phyloP scores from a whole-genome alignment of 352 stramenopile species.

The Globisporangium cylindrosporum region DNA sequence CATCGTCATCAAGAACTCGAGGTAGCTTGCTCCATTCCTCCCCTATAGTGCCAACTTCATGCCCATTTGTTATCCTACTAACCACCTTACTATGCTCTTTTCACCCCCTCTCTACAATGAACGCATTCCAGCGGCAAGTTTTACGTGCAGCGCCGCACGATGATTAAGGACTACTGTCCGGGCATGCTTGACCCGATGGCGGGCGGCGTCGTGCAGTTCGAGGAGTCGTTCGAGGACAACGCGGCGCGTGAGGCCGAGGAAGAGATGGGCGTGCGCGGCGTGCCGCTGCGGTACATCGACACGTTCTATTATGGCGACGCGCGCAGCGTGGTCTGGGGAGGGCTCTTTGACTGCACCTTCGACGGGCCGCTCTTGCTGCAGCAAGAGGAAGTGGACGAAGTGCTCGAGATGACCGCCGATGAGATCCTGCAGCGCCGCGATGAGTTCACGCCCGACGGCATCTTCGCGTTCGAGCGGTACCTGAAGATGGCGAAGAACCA shows the following conservation, averaged over 20 bases:
- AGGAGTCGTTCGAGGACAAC: slow-evolving; percentile 66
- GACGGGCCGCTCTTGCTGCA: slow-evolving; percentile 64
- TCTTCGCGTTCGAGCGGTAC: slow-evolving; percentile 78
- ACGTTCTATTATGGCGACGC: slow-evolving; percentile 72
- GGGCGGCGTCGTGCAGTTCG: slow-evolving; percentile 77
- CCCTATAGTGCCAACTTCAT: too few relatives aligned
- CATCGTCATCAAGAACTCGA: slow-evolving; percentile 83
- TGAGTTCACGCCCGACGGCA: slow-evolving; percentile 82
- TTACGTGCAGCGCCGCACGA: slow-evolving; percentile 80
- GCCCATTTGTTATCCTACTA: too few relatives aligned
- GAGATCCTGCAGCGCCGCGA: slow-evolving; percentile 58
- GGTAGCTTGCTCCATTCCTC: slow-evolving; percentile 10
- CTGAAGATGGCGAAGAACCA: slow-evolving; percentile 16
- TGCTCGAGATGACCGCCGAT: slow-evolving; percentile 64
- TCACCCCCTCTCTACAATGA: not conserved
- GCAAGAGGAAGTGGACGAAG: slow-evolving; percentile 75
- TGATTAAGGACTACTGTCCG: slow-evolving; percentile 89
- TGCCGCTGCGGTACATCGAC: slow-evolving; percentile 45
- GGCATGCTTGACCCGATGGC: slow-evolving; percentile 82
- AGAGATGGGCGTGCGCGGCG: slow-evolving; percentile 78
- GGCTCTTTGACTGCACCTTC: slow-evolving; percentile 76
- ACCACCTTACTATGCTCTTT: not conserved
- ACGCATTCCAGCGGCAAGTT: slow-evolving; percentile 53
- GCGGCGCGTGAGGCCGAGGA: slow-evolving; percentile 73
- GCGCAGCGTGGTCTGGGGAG: slow-evolving; percentile 67